Percentiles rank a stretch among this genome's conserved stretches.
phyloP scores from a whole-genome alignment of 176 grass and related monocot species.

The Carex myosuroides region DNA sequence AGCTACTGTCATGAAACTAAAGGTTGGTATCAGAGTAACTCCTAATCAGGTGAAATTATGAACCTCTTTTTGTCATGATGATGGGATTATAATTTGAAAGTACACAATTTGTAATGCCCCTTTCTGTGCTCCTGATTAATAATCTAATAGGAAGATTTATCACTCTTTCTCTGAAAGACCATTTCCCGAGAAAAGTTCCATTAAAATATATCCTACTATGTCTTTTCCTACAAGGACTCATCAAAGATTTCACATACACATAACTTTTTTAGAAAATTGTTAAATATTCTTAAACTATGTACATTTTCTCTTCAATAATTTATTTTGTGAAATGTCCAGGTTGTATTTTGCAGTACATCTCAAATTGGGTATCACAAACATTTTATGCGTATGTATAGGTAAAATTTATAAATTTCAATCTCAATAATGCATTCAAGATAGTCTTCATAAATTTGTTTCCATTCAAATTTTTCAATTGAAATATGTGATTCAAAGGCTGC shows the following conservation, averaged over 20 bases:
- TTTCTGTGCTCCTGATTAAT: not conserved
- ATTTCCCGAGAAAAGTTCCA: not conserved
- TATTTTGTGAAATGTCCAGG: not conserved
- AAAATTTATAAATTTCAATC: too few relatives aligned
- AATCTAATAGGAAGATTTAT: not conserved
- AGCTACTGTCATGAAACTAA: too few relatives aligned
- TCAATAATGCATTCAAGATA: too few relatives aligned
- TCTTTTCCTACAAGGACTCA: not conserved
- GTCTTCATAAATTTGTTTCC: too few relatives aligned
- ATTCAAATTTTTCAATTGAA: too few relatives aligned
- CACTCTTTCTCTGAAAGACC: not conserved
- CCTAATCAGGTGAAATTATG: too few relatives aligned
- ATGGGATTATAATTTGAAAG: not conserved
- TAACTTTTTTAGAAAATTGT: too few relatives aligned
- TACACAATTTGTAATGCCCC: not conserved
- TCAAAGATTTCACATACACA: not conserved
- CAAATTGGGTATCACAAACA: not conserved
- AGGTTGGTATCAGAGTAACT: too few relatives aligned
- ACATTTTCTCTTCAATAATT: too few relatives aligned
- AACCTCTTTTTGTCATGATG: not conserved
- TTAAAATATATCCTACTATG: not conserved
- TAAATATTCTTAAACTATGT: too few relatives aligned
- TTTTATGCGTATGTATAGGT: not conserved
- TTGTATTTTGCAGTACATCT: not conserved
- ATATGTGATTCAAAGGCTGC: too few relatives aligned